Conservation (phyloP, 257 asterid species). For the Nicotiana paniculata region DNA sequence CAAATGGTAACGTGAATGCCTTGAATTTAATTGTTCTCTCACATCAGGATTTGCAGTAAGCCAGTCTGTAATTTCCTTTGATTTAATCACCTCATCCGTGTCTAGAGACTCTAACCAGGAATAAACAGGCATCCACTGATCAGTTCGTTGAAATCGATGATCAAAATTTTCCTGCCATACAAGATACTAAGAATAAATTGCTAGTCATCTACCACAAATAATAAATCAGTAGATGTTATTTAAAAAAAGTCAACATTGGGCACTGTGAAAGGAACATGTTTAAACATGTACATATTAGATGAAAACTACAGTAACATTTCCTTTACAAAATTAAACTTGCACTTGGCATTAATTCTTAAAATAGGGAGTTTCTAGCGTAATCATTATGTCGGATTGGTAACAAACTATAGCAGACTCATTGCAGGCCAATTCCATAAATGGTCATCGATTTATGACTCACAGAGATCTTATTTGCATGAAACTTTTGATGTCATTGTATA, state of each 20-base stretch:
- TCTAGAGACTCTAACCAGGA: slow-evolving; percentile 80
- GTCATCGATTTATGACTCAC: background rate
- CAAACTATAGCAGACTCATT: background rate
- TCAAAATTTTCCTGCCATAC: slow-evolving; percentile 41
- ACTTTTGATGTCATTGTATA: background rate
- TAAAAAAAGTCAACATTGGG: background rate
- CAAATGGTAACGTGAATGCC: slow-evolving; percentile 94
- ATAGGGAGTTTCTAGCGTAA: background rate
- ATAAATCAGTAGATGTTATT: background rate
- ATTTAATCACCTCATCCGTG: slow-evolving; percentile 70
- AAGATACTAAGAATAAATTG: slow-evolving; percentile 8
- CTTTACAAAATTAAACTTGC: background rate
- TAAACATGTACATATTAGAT: background rate
- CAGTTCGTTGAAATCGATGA: slow-evolving; percentile 95
- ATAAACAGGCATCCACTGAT: slow-evolving; percentile 92
- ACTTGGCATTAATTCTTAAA: background rate
- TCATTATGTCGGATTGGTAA: background rate
- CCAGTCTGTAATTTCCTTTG: slow-evolving; percentile 82
- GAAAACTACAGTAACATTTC: background rate
- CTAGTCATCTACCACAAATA: slow-evolving; percentile 3
- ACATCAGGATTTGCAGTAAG: slow-evolving; percentile 63
- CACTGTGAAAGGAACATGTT: background rate
- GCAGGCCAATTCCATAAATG: background rate
- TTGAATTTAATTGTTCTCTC: slow-evolving; percentile 62
- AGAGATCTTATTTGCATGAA: background rate